Percentiles rank a stretch among this genome's conserved stretches.
These are phyloP conservation scores for Stylosanthes scabra DNA, from an alignment of 331 rosid genomes.

Conservation along the genomic window DNA sequence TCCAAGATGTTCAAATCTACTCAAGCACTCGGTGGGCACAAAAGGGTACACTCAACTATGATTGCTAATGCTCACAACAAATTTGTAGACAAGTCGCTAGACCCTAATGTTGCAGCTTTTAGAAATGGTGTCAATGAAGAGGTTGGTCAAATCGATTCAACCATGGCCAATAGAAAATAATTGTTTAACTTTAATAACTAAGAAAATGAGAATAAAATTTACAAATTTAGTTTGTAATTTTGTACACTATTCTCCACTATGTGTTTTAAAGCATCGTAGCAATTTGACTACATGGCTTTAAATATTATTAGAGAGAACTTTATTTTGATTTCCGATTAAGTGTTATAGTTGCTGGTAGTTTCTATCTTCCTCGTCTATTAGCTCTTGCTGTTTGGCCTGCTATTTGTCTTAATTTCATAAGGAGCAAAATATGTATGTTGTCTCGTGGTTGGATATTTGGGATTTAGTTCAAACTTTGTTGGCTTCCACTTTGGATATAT, in stretches of 20 bases:
- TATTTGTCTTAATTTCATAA: slow-evolving; percentile 3
- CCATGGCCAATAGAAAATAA: slow-evolving; percentile 4
- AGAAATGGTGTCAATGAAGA: slow-evolving; percentile 41
- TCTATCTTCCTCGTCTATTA: slow-evolving; percentile 6
- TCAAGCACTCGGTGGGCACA: slow-evolving; percentile 75
- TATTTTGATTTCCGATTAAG: too few species aligned
- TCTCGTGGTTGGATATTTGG: slow-evolving; percentile 26
- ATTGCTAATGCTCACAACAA: slow-evolving; percentile 22
- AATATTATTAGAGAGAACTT: too few species aligned
- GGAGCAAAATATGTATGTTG: neutral
- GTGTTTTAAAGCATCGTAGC: slow-evolving; percentile 18
- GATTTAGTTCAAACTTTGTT: slow-evolving; percentile 33
- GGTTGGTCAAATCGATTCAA: slow-evolving; percentile 10
- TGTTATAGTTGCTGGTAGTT: slow-evolving; percentile 1
- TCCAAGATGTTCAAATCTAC: slow-evolving; percentile 56
- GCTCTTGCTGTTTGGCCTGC: slow-evolving; percentile 15
- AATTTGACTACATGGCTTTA: too few species aligned
- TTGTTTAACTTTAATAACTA: slow-evolving; percentile 2
- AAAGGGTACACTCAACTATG: slow-evolving; percentile 52
- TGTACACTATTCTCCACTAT: neutral
- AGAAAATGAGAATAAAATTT: neutral
- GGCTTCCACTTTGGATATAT: slow-evolving; percentile 34
- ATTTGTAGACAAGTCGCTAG: slow-evolving; percentile 28
- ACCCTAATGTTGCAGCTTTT: slow-evolving; percentile 60
- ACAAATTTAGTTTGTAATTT: neutral